Base-by-base conservation (phyloP, 1,139 yeast genomes). In the Ogataea hybrid region DNA sequence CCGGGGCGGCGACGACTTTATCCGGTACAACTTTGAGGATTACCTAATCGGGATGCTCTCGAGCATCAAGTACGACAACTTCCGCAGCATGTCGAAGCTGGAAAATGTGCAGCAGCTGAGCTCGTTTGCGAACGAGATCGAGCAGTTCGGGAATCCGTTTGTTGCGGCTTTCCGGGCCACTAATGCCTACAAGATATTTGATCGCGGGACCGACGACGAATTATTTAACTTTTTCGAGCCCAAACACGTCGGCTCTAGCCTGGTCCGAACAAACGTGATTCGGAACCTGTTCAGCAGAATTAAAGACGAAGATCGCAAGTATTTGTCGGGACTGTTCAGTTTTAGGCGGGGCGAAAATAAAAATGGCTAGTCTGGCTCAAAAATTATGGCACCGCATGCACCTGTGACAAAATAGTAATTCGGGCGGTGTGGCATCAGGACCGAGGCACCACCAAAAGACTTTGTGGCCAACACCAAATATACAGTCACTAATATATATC, bases 201-300 rank as follows among this genome's bases (percentile, higher is more conserved):
- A 84, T 55, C 56, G 66, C 21, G 72, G 71, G 50, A 87, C 97
- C 2, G 97, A 90, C 59, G 95, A 87, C 57, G 90, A 90, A 56
- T 70, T 92, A 25, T 90, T 90, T 67, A 95, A 89, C 57, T 79
- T 92, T 49, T 81, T 88, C 43, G 87, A 82, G 47, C 96, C 97
- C 1, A 72, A 73, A 45, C 97, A 90, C 62, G 49, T 53, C 11
- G 51, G 54, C 22, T 15, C 29, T n/a, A 44, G 39, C 10, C 39
- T 35, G 7, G 36, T 18, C 11, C 35, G 37, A 5, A 29, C 27
- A 9, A 38, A 31, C 17, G 38, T 37, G 7, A 18, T 50, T 16
- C 39, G 44, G 12, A 46, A 34, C 14, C 40, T 52, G 21, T 35
- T 55, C 25, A 41, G 37, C 15, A 28, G 35, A 17, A 25, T 37